Evolutionary conservation across 441 rosid genomes (phyloP).

Genomic region (Gossypium lobatum): DNA sequence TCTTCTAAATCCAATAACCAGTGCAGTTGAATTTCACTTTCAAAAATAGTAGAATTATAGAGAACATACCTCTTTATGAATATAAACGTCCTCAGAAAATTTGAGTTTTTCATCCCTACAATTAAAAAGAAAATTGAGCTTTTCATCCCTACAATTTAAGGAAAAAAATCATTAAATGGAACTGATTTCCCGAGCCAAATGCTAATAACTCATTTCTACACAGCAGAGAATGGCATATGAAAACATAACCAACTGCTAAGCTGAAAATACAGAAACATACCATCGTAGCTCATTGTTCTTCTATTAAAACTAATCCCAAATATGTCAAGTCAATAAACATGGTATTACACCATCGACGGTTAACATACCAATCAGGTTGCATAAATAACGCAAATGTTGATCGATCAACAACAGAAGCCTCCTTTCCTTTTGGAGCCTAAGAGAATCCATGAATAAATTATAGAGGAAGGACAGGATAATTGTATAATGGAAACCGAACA

Average conservation of each 20-base stretch:
- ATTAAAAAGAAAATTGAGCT: constrained; percentile 26
- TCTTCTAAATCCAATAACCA: not conserved
- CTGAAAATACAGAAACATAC: not conserved
- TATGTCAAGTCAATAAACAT: not conserved
- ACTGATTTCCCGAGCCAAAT: not conserved
- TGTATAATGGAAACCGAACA: not conserved
- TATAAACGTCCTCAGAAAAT: constrained; percentile 54
- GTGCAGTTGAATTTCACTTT: not conserved
- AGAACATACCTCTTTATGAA: constrained; percentile 50
- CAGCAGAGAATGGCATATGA: not conserved
- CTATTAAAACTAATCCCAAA: not conserved
- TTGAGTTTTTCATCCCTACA: constrained; percentile 76
- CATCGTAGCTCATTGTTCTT: not conserved
- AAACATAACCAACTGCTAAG: not conserved
- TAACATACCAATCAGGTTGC: constrained; percentile 90
- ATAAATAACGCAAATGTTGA: constrained; percentile 92
- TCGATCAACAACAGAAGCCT: constrained; percentile 58
- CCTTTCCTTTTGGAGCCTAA: constrained; percentile 82
- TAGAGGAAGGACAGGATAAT: not conserved
- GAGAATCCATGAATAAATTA: constrained; percentile 6
- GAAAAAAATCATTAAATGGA: not conserved
- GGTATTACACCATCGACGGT: not conserved
- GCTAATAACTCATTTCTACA: not conserved
- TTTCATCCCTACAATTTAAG: constrained; percentile 51
- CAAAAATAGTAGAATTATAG: not conserved